Evolutionary conservation across 768 basidiomycete genomes (phyloP), one percentile per base, ranked within the genome.

Genomic region (Rhodotorula toruloides): DNA sequence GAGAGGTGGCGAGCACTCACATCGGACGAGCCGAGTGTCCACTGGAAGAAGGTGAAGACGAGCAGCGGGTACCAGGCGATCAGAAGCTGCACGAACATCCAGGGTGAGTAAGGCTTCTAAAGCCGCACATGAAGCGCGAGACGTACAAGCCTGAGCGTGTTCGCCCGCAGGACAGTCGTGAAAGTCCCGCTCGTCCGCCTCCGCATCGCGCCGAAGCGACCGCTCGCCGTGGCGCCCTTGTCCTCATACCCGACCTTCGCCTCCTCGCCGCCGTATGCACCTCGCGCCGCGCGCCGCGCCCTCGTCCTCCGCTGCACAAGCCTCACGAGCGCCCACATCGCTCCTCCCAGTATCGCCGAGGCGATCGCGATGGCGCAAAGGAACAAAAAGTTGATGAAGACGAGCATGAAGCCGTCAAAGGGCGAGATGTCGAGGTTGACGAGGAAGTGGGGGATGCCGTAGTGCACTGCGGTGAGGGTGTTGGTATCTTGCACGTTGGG

Each of bases 361-460:
- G 76, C 80, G 58, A 89, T 80, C 9, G 83, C 68, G 1, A 76
- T 82, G 21, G 84, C 49, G 22, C 83, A 78, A 67, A 90, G 83
- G 22, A 84, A 86, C 63, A 86, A 77, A 42, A 89, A 75, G 58
- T 90, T 84, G 72, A 97, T 82, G 16, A 81, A 80, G n/a, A 86
- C 79, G 9, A 90, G 92, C 83, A 89, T 88, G 79, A 90, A 96
- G 12, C 87, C 87, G 78, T 96, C 93, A 60, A 87, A 87, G 0
- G 86, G 87, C 16, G 88, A 85, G 63, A 97, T 87, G 59, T 85
- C 84, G 32, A 89, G 77, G 21, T 59, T 44, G 43, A 72, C 65
- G 60, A 75, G 55, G 47, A 73, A 72, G 46, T 63, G 70, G n/a
- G 73, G 71, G 62, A 76, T 71, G 21, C 71, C 71, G 19, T 44